Percentiles rank a stretch among this genome's conserved stretches.
Conservation (phyloP, 106 monocot species). For the Posidonia australis region DNA sequence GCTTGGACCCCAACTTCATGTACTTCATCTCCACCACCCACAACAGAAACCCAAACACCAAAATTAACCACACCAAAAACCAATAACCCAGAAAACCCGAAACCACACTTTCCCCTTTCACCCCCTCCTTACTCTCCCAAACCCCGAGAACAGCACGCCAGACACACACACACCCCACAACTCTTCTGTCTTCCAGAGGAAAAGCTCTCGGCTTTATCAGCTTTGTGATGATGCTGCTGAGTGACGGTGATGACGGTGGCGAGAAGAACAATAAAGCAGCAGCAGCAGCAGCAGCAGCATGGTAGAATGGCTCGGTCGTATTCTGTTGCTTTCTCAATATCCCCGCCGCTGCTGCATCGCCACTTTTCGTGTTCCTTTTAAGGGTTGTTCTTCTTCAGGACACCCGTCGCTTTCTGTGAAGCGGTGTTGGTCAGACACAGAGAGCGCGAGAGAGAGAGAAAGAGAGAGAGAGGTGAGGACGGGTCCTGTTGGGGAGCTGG, state of each 20-base stretch:
- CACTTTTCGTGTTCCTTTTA: not conserved
- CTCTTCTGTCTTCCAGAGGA: not conserved
- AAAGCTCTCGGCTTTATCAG: not conserved
- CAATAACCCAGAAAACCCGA: too few species aligned
- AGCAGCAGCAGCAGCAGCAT: too few species aligned
- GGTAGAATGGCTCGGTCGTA: not conserved
- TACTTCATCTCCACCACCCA: constrained; percentile 5
- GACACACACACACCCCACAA: not conserved
- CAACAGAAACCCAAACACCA: too few species aligned
- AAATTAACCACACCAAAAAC: too few species aligned
- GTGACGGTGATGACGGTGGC: too few species aligned
- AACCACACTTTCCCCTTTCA: too few species aligned
- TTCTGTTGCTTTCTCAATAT: not conserved
- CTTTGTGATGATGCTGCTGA: too few species aligned
- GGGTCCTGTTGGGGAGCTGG: too few species aligned
- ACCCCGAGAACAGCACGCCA: too few species aligned
- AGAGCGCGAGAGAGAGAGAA: not conserved
- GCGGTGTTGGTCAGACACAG: not conserved
- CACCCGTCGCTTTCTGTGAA: not conserved
- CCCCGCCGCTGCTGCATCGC: not conserved
- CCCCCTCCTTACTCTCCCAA: too few species aligned
- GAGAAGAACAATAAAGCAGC: too few species aligned
- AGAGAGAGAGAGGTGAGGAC: too few species aligned
- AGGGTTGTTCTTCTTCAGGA: not conserved
- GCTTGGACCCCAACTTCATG: constrained; percentile 9